phyloP scores from a whole-genome alignment of 2,329 filamentous ascomycete species.

The Aspergillus felis region DNA sequence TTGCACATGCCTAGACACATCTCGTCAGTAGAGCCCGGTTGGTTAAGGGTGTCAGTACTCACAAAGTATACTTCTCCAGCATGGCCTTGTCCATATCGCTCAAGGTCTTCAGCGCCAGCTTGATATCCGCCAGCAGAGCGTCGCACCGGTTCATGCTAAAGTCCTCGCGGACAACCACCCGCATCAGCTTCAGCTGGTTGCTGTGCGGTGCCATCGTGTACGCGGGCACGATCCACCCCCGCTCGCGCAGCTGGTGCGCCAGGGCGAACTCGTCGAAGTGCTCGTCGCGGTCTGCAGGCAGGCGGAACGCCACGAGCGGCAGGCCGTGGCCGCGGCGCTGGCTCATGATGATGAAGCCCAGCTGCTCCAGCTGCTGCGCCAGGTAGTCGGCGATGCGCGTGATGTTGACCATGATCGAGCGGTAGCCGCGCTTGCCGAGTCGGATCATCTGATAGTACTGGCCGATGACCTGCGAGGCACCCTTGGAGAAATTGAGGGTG shows the following conservation, averaged over 20 bases:
- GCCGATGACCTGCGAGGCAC: conserved; percentile 88
- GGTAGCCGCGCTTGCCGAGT: conserved; percentile 87
- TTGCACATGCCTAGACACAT: conserved; percentile 45
- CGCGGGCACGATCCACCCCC: conserved; percentile 90
- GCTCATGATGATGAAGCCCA: conserved; percentile 88
- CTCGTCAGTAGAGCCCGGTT: conserved; percentile 1
- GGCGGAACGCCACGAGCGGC: conserved; percentile 84
- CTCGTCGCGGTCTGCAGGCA: conserved; percentile 55
- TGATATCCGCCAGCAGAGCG: conserved; percentile 71
- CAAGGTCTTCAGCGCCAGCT: conserved; percentile 67
- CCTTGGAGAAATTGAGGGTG: conserved; percentile 96
- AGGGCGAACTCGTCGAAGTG: conserved; percentile 71
- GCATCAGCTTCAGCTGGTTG: conserved; percentile 79
- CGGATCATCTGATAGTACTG: conserved; percentile 98
- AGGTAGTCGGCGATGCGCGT: conserved; percentile 89
- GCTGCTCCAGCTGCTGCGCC: conserved; percentile 63
- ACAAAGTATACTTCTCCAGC: conserved; percentile 66
- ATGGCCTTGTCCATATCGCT: conserved; percentile 69
- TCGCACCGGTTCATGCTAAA: conserved; percentile 82
- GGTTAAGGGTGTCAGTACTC: conserved; percentile 27
- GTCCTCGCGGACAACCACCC: conserved; percentile 88
- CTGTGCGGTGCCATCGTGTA: conserved; percentile 96
- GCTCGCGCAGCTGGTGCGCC: conserved; percentile 78
- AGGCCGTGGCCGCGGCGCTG: conserved; percentile 72
- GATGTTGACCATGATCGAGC: conserved; percentile 89